Evolutionary conservation across 179 eudicot species (phyloP).

Genomic region (Patellifolia procumbens): DNA sequence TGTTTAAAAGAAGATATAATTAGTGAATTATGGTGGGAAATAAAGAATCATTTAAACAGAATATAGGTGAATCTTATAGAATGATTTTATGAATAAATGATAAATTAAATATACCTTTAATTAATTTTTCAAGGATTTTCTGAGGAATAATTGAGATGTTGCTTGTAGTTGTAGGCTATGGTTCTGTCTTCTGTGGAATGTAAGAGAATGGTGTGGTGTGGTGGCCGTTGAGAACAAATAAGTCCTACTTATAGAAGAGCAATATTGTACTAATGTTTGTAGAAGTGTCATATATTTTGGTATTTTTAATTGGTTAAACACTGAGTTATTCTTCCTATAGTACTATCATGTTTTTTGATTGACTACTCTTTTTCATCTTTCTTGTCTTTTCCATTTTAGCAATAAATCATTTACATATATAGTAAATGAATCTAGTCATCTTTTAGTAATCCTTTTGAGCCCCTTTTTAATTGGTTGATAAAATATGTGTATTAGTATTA

Average conservation of each 20-base stretch:
- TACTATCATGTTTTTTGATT: neutral
- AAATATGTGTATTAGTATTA: too few species aligned
- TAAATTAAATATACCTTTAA: neutral
- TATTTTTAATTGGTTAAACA: neutral
- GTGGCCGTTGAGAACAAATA: constrained; percentile 1
- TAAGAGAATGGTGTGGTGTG: neutral
- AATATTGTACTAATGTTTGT: constrained; percentile 11
- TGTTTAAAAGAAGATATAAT: neutral
- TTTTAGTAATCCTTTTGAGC: too few species aligned
- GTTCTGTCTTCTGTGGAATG: neutral
- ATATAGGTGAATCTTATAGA: constrained; percentile 18
- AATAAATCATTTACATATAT: too few species aligned
- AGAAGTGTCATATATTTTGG: neutral
- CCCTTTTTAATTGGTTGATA: too few species aligned
- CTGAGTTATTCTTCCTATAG: neutral
- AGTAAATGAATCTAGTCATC: too few species aligned
- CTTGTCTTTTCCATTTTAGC: neutral
- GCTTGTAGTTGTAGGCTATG: neutral
- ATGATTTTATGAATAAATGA: neutral
- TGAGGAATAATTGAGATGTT: neutral
- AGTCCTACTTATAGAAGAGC: constrained; percentile 21
- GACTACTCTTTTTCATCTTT: neutral
- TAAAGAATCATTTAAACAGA: neutral
- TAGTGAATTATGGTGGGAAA: constrained; percentile 5
- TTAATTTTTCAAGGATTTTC: constrained; percentile 6